These are phyloP conservation scores for Phylloporus sp. DNA, from an alignment of 768 basidiomycete genomes.

Conservation along the genomic window DNA sequence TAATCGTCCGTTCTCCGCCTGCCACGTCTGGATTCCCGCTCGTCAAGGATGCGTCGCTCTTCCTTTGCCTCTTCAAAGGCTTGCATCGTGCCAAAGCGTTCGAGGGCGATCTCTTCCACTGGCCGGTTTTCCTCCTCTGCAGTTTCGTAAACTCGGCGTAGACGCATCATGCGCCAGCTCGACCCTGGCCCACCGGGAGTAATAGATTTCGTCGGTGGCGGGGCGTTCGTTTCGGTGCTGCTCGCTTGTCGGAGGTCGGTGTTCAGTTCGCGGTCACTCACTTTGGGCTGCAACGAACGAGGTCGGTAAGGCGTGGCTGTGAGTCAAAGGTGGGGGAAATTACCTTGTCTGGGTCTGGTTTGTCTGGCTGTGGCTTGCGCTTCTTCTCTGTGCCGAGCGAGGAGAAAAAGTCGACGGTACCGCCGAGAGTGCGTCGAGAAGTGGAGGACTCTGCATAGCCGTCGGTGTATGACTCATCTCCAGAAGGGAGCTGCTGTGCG, in stretches of 20 bases:
- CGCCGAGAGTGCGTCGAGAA: conserved; percentile 44
- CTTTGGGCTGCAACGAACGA: conserved; percentile 42
- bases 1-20: conserved; percentile 33
- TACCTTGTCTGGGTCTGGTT: conserved; percentile 71
- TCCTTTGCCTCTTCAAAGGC: conserved; percentile 88
- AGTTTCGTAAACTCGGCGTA: conserved; percentile 83
- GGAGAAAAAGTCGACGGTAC: conserved; percentile 85
- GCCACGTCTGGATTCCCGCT: conserved; percentile 57
- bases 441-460: conserved; percentile 52
- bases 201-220: conserved; percentile 41
- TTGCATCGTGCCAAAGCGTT: conserved; percentile 80
- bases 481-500: conserved; percentile 23
- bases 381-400: conserved; percentile 76
- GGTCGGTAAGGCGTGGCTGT: conserved; percentile 2
- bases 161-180: conserved; percentile 97
- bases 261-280: conserved; percentile 63
- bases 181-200: conserved; percentile 90
- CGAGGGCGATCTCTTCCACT: conserved; percentile 76
- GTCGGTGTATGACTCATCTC: conserved; percentile 56
- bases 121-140: conserved; percentile 76
- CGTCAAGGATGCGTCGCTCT: conserved; percentile 81
- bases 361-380: conserved; percentile 54
- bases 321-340: neutral
- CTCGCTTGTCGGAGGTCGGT: conserved; percentile 45
- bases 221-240: conserved; percentile 35